Evolutionary conservation across 1,284 basidiomycete genomes (phyloP).

Genomic region (Anthracocystis setariae): DNA sequence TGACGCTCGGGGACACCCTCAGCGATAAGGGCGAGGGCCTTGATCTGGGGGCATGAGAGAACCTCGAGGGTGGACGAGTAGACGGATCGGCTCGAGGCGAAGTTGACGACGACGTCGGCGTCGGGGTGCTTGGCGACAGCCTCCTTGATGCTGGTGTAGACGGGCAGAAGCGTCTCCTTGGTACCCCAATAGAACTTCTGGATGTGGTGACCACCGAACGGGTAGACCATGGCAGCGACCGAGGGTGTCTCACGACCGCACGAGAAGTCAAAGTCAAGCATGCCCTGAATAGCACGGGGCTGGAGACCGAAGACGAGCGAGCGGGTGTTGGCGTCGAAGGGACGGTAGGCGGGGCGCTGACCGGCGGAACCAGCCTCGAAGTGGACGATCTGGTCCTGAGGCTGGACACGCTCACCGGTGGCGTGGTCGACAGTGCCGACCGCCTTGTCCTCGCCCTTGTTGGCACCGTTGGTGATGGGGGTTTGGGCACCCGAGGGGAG

Average conservation of each 20-base stretch:
- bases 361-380: slow-evolving; percentile 73
- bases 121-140: slow-evolving; percentile 95
- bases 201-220: slow-evolving; percentile 99
- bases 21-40: slow-evolving; percentile 91
- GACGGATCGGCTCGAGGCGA: slow-evolving; percentile 92
- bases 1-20: slow-evolving; percentile 99
- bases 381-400: slow-evolving; percentile 84
- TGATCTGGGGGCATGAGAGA: slow-evolving; percentile 76
- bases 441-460: slow-evolving; percentile 64
- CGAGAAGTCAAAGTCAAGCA: slow-evolving; percentile 99
- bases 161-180: slow-evolving; percentile 96
- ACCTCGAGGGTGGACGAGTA: slow-evolving; percentile 95
- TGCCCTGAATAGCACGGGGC: slow-evolving; percentile 98
- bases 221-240: slow-evolving; percentile 99
- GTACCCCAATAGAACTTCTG: slow-evolving; percentile 99
- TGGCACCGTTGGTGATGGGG: slow-evolving; percentile 41
- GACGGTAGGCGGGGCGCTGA: slow-evolving; percentile 59
- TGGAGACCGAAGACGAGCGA: slow-evolving; percentile 98
- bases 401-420: slow-evolving; percentile 81
- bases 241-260: slow-evolving; percentile 92
- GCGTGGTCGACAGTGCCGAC: slow-evolving; percentile 80
- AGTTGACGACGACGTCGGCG: slow-evolving; percentile 98
- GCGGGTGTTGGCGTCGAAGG: slow-evolving; percentile 85
- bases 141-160: slow-evolving; percentile 92
- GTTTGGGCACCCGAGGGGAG: slow-evolving; percentile 57